Conservation (phyloP, 352 stramenopile species). For the Pythium inflatum region DNA sequence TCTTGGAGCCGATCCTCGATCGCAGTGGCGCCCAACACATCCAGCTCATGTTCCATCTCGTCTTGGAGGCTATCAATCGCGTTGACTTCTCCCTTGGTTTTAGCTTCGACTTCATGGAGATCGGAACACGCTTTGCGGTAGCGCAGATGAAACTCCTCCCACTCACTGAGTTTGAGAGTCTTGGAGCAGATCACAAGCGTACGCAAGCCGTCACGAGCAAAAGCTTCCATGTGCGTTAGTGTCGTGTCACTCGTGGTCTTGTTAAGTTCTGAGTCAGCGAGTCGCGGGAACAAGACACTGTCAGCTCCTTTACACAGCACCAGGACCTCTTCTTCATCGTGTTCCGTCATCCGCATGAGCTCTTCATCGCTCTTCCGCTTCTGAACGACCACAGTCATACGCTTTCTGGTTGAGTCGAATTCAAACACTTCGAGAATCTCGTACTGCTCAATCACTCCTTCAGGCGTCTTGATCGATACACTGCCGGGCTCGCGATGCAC, state of each 20-base stretch:
- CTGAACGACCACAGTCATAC: conserved; percentile 87
- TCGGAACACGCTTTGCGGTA: conserved; percentile 71
- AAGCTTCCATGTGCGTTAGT: conserved; percentile 75
- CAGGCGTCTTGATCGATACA: conserved; percentile 58
- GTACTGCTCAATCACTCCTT: conserved; percentile 70
- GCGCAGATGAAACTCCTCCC: conserved; percentile 64
- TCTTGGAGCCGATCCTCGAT: conserved; percentile 90
- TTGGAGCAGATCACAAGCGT: conserved; percentile 87
- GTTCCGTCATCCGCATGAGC: conserved; percentile 66
- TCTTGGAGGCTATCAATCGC: conserved; percentile 70
- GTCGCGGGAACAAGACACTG: conserved; percentile 83
- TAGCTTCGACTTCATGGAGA: conserved; percentile 67
- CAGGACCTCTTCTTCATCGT: conserved; percentile 74
- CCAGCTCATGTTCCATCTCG: conserved; percentile 79
- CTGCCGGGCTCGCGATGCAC: conserved; percentile 67
- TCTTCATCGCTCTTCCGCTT: conserved; percentile 46
- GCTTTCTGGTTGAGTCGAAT: conserved; percentile 91
- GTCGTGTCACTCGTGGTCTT: conserved; percentile 48
- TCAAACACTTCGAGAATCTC: conserved; percentile 94
- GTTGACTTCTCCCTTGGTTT: conserved; percentile 66
- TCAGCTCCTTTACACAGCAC: conserved; percentile 84
- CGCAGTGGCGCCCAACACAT: conserved; percentile 79
- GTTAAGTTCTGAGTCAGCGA: conserved; percentile 51
- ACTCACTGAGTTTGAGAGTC: conserved; percentile 54
- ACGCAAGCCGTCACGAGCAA: conserved; percentile 86